phyloP scores from a whole-genome alignment of 83 land plant genomes.

The Diphasiastrum complanatum region DNA sequence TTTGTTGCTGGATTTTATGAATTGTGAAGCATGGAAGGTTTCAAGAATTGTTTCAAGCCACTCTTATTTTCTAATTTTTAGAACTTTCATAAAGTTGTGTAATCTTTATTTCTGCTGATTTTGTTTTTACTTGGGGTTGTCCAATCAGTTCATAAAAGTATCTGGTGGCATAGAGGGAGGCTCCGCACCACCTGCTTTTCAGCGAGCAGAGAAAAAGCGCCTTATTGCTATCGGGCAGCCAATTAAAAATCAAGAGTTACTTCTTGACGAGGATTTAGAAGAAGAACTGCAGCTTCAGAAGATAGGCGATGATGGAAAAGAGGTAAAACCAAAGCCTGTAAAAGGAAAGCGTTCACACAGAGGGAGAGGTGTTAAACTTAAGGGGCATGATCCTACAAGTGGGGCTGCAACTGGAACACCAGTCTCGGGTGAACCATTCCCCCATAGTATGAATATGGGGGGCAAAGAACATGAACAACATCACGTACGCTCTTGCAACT shows the following conservation, averaged over 20 bases:
- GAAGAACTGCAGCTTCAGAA: background rate
- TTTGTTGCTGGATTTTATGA: background rate
- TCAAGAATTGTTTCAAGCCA: background rate
- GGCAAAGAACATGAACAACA: too few relatives aligned
- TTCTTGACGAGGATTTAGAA: constrained; percentile 17
- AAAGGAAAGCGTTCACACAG: too few relatives aligned
- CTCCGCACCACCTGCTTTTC: constrained; percentile 91
- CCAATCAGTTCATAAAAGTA: constrained; percentile 59
- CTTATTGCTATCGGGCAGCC: constrained; percentile 14
- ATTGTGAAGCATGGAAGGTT: constrained; percentile 6
- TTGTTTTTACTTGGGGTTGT: background rate
- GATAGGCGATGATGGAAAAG: constrained; percentile 15
- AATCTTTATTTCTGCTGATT: background rate
- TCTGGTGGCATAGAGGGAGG: constrained; percentile 89
- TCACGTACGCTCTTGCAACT: too few relatives aligned
- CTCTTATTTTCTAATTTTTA: too few relatives aligned
- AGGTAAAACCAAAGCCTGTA: background rate
- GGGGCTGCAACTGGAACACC: too few relatives aligned
- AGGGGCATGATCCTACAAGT: too few relatives aligned
- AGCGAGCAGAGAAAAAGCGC: constrained; percentile 71
- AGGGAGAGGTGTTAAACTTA: too few relatives aligned
- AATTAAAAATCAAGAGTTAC: constrained; percentile 1
- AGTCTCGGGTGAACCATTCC: too few relatives aligned
- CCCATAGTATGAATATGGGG: too few relatives aligned
- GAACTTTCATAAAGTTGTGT: too few relatives aligned